Percentiles rank a stretch among this genome's conserved stretches.
These are phyloP conservation scores for Prunus kanzakura DNA, from an alignment of 306 rosid species.

Conservation along the genomic window DNA sequence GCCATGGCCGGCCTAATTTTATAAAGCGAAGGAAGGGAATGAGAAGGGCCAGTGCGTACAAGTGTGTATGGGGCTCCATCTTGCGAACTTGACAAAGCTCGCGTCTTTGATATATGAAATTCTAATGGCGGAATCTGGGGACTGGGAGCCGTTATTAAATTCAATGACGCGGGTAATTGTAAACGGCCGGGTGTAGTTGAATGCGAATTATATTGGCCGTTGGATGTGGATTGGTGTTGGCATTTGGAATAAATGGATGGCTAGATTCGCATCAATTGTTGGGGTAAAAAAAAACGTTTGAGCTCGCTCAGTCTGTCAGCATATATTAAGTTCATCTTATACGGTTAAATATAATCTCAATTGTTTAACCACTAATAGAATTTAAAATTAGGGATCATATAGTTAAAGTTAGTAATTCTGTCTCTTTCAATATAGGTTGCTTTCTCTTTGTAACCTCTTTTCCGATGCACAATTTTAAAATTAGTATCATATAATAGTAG, in stretches of 20 bases:
- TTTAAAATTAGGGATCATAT: too few species aligned
- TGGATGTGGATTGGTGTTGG: background rate
- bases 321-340: too few species aligned
- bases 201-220: background rate
- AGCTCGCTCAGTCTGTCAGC: too few species aligned
- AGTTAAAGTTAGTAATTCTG: too few species aligned
- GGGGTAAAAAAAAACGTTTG: too few species aligned
- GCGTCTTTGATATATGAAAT: background rate
- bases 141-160: background rate
- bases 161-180: background rate
- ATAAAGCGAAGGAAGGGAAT: background rate
- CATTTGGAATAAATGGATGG: background rate
- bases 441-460: too few species aligned
- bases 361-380: too few species aligned
- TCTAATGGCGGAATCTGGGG: background rate
- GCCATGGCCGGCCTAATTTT: conserved; percentile 13
- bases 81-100: background rate
- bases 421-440: too few species aligned
- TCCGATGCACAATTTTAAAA: too few species aligned
- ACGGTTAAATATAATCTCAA: too few species aligned
- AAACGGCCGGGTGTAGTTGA: background rate
- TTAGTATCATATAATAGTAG: too few species aligned
- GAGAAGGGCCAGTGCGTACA: background rate
- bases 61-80: background rate
- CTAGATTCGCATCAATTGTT: background rate